Evolutionary conservation across 208 protist genomes (phyloP), one percentile per base, ranked within the genome.

Genomic region (Trypanosoma avium): DNA sequence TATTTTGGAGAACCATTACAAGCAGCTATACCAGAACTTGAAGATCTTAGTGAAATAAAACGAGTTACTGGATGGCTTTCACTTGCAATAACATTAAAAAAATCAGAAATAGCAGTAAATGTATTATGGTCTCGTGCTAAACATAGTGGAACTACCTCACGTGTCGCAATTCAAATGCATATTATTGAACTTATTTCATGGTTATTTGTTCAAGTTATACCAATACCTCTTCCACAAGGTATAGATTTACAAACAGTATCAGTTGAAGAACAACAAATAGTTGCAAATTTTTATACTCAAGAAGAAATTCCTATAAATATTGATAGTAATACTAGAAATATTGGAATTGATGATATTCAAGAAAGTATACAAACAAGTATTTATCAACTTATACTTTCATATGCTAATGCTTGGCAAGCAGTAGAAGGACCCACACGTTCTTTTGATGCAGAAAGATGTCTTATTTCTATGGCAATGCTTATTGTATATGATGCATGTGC

Each of bases 341-440:
- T n/a, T n/a, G n/a, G n/a, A n/a, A n/a, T n/a, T n/a, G n/a, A n/a
- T 9, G 26, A 19, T 22, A 56, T 29, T 61, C 71, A 58, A 30
- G 46, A 19, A 55, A 73, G 17, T 61, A 70, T 27, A 65, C 72
- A 55, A 22, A 48, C 13, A 63, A 72, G 8, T 61, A 70, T 27
- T 4, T 73, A 88, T 58, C 79, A 81, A 36, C 70, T 94, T 1
- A 61, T 76, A 61, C 71, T 90, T 29, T 85, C 84, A 13, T 77
- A 82, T 45, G 72, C 67, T 3, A 90, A 86, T 38, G 83, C 81
- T 10, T 92, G 88, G 85, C 88, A 94, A 79, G 78, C 88, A 24
- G 82, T 94, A 12, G 88, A 94, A 65, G 69, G 59, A 32, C 85
- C 88, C 38, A 80, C 82, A 19, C 78, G 85, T 48, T 58, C 62